Base-by-base conservation (phyloP, 768 basidiomycete genomes). In the Pleurotus ostreatus region DNA sequence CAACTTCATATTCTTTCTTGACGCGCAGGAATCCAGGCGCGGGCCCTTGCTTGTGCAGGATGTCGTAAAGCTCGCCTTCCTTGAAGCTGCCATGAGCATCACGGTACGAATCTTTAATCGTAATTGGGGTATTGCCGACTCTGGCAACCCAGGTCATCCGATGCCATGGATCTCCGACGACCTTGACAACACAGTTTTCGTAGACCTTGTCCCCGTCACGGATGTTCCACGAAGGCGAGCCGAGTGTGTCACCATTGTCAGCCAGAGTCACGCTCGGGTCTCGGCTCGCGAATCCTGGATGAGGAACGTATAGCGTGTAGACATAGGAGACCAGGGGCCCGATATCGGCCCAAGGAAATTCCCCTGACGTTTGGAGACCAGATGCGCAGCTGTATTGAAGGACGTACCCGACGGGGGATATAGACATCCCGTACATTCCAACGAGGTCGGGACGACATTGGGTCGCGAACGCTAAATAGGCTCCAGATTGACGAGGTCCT, bases 381-480 rank as follows among this genome's bases (percentile, higher is more conserved):
- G 58, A 59, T 22, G 58, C 54, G 46, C 49, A 30, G 20, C 49
- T 54, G 20, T 48, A 59, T 9, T 48, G 34, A 54, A 59, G 16
- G 40, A 12, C 6, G 16, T 59, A 59, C 4, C 23, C 18, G 5
- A 8, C 25, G 9, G 54, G 45, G n/a, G 54, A 59, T 11, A 48
- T 26, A 13, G 13, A 46, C 34, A 55, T 40, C 11, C 53, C 54
- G 25, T 54, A 55, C 6, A 55, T 26, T 4, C 54, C 53, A 20
- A 47, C 34, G 38, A 48, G 47, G 39, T 55, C 54, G 20, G 58
- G 58, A 45, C 53, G 58, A 48, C 54, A 51, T 55, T 55, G 58
- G 39, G 48, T 55, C 41, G 45, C 37, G 40, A 59, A 25, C 18
- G 54, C 45, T 41, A 48, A 41, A 40, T 59, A 59, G 38, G 46